phyloP scores from a whole-genome alignment of 306 rosid species.

The Ziziphus jujuba region DNA sequence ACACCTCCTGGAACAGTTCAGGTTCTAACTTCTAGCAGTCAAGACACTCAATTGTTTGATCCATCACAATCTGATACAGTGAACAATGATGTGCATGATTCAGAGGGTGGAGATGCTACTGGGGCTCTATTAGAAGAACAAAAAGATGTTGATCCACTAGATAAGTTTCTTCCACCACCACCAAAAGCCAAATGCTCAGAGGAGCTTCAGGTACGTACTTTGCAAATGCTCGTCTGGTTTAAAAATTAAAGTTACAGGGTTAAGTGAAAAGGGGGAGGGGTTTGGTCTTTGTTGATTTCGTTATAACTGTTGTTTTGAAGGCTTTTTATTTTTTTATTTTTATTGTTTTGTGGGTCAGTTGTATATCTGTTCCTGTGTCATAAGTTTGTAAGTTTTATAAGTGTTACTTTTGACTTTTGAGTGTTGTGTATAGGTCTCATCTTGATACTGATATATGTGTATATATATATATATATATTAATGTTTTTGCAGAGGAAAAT shows the following conservation, averaged over 20 bases:
- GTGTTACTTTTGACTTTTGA: not conserved
- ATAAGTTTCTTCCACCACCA: constrained; percentile 77
- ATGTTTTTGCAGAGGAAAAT: constrained; percentile 67
- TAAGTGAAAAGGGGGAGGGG: too few relatives aligned
- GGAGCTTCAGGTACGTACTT: constrained; percentile 74
- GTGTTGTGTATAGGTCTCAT: not conserved
- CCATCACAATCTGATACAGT: constrained; percentile 45
- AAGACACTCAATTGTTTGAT: constrained; percentile 51
- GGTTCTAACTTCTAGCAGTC: constrained; percentile 50
- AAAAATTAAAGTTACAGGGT: too few relatives aligned
- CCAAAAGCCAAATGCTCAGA: constrained; percentile 72
- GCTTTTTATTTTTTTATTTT: too few relatives aligned
- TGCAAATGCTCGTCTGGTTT: not conserved
- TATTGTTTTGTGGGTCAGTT: too few relatives aligned
- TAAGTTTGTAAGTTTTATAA: too few relatives aligned
- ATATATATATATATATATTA: not conserved
- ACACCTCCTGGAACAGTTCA: constrained; percentile 48
- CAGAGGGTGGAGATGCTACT: constrained; percentile 46
- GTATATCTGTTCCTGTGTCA: too few relatives aligned
- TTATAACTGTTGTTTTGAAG: too few relatives aligned
- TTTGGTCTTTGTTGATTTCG: too few relatives aligned
- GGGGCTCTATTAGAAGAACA: constrained; percentile 49
- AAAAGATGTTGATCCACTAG: constrained; percentile 50
- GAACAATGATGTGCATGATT: constrained; percentile 41
- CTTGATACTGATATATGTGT: constrained; percentile 14